phyloP scores from a whole-genome alignment of 1,139 yeast genomes.

The Taiozyma onychis region DNA sequence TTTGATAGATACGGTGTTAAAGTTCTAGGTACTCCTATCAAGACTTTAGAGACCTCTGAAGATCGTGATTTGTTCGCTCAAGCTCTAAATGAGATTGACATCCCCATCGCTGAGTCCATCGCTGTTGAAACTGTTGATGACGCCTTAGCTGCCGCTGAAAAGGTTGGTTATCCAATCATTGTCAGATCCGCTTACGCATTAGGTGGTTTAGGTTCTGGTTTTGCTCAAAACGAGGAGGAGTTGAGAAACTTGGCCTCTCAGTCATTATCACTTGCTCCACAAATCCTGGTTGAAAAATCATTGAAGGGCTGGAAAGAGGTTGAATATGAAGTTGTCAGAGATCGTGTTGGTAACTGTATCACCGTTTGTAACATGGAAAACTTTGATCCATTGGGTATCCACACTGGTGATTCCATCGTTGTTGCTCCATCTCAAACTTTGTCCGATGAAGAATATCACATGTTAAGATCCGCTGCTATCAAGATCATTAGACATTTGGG shows the following conservation, averaged over 20 bases:
- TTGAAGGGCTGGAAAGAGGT: constrained; percentile 99
- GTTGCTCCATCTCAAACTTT: constrained; percentile 98
- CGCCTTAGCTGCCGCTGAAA: constrained; percentile 80
- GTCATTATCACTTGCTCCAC: constrained; percentile 87
- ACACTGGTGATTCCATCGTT: constrained; percentile 98
- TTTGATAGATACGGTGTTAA: constrained; percentile 86
- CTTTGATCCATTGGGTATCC: constrained; percentile 96
- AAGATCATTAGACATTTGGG: constrained; percentile 97
- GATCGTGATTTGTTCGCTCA: constrained; percentile 95
- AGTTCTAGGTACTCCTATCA: constrained; percentile 95
- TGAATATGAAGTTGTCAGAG: constrained; percentile 98
- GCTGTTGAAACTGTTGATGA: constrained; percentile 94
- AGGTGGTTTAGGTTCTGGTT: constrained; percentile 98
- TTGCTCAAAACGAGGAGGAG: constrained; percentile 79
- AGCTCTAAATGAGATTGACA: constrained; percentile 88
- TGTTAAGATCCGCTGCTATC: constrained; percentile 96
- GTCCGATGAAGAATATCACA: constrained; percentile 95
- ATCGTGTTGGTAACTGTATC: constrained; percentile 92
- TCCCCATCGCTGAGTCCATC: constrained; percentile 93
- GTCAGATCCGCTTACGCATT: constrained; percentile 96
- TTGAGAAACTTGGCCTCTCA: constrained; percentile 82
- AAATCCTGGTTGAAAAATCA: constrained; percentile 92
- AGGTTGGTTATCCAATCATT: constrained; percentile 92
- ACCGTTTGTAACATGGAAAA: constrained; percentile 99
- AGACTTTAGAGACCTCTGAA: constrained; percentile 92